phyloP scores from a whole-genome alignment of 2,329 filamentous ascomycete genomes.

The Sphaerulina populicola region DNA sequence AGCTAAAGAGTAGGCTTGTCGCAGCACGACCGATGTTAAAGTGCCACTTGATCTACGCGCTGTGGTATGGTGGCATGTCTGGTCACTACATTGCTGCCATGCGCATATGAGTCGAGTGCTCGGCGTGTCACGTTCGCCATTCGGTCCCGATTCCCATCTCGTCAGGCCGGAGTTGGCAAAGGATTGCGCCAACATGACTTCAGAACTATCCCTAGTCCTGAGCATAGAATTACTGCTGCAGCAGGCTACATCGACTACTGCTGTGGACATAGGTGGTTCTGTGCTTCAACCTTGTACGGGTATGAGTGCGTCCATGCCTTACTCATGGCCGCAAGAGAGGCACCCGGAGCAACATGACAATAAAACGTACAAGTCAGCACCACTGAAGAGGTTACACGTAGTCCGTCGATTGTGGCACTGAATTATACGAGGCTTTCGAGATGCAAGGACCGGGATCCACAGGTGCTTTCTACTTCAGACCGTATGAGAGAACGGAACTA shows the following conservation, averaged over 20 bases:
- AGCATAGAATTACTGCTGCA: background rate
- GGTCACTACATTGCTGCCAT: background rate
- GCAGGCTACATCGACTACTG: background rate
- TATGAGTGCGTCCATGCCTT: background rate
- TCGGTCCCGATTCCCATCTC: background rate
- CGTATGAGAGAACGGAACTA: background rate
- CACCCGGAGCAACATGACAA: background rate
- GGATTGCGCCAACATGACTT: background rate
- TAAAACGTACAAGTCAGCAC: too few relatives aligned
- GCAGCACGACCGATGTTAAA: background rate
- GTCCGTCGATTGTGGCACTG: background rate
- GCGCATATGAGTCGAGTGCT: background rate
- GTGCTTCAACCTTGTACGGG: background rate
- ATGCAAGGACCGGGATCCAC: background rate
- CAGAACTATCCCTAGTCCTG: background rate
- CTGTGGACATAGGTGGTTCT: background rate
- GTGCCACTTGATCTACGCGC: too few relatives aligned
- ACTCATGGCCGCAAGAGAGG: background rate
- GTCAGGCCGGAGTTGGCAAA: background rate
- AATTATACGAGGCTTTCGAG: background rate
- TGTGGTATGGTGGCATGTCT: background rate
- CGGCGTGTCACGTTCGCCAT: background rate
- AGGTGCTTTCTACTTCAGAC: constrained; percentile 5
- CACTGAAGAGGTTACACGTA: background rate
- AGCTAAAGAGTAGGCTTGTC: background rate